These are phyloP conservation scores for Xylariales sp. DNA, from an alignment of 2,329 filamentous ascomycete genomes.

Conservation along the genomic window DNA sequence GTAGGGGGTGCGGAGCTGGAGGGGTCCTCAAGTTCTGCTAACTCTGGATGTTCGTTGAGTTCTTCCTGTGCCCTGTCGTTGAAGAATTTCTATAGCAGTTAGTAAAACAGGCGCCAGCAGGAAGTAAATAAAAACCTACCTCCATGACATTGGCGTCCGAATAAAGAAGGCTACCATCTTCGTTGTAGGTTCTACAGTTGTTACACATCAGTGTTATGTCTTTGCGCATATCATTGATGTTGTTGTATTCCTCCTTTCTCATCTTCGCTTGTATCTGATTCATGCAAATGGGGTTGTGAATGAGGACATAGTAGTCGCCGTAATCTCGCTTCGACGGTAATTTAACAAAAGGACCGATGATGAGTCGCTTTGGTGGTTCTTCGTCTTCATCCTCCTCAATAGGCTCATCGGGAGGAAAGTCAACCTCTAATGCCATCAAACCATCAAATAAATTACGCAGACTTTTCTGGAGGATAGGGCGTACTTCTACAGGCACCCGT, in stretches of 20 bases:
- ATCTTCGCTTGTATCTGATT: conserved; percentile 95
- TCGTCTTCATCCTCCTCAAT: conserved; percentile 67
- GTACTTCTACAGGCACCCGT: conserved; percentile 74
- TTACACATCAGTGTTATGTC: conserved; percentile 87
- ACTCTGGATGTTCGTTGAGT: conserved; percentile 64
- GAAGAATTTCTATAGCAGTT: conserved; percentile 64
- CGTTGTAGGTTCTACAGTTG: conserved; percentile 96
- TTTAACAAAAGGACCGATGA: conserved; percentile 95
- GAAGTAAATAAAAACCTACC: conserved; percentile 65
- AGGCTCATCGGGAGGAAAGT: conserved; percentile 67
- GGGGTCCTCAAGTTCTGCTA: conserved; percentile 65
- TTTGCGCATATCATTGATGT: conserved; percentile 79
- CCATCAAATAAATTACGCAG: conserved; percentile 81
- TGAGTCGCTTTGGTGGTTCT: conserved; percentile 74
- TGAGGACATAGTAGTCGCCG: conserved; percentile 94
- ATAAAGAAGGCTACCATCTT: conserved; percentile 92
- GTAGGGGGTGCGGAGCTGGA: conserved; percentile 62
- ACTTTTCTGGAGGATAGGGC: conserved; percentile 81
- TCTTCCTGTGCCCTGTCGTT: conserved; percentile 65
- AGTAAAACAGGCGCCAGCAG: conserved; percentile 50
- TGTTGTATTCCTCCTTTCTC: conserved; percentile 93
- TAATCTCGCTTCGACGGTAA: conserved; percentile 90
- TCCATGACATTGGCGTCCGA: conserved; percentile 93
- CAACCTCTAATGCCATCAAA: conserved; percentile 86
- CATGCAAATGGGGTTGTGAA: conserved; percentile 93